These are phyloP conservation scores for Chalciporus piperatoides DNA, from an alignment of 1,284 basidiomycete genomes.

Conservation along the genomic window DNA sequence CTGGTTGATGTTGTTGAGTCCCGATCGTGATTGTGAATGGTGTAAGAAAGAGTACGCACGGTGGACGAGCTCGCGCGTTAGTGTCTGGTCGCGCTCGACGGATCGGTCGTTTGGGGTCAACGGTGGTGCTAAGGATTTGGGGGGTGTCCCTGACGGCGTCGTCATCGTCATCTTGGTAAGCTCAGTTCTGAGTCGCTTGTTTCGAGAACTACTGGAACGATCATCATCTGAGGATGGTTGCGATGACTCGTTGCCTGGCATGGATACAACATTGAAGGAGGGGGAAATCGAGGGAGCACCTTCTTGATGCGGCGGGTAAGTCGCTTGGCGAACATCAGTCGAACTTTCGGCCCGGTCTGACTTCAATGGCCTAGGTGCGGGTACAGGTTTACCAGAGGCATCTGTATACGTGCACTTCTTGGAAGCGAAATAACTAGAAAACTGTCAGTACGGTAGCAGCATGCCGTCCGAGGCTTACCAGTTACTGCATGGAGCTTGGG, in stretches of 20 bases:
- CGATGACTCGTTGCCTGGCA: slow-evolving; percentile 20
- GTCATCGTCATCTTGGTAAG: slow-evolving; percentile 12
- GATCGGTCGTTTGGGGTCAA: slow-evolving; percentile 30
- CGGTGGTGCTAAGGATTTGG: slow-evolving; percentile 36
- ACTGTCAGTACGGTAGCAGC: slow-evolving; percentile 9
- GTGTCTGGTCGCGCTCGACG: slow-evolving; percentile 53
- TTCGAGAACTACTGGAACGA: slow-evolving; percentile 21
- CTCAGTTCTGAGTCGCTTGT: slow-evolving; percentile 26
- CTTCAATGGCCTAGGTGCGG: slow-evolving; percentile 52
- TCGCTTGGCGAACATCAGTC: slow-evolving; percentile 17
- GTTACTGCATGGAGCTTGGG: slow-evolving; percentile 72
- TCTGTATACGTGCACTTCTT: slow-evolving; percentile 80
- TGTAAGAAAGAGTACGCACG: slow-evolving; percentile 41
- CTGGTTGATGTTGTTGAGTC: slow-evolving; percentile 35
- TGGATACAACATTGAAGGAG: slow-evolving; percentile 10
- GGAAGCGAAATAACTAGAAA: slow-evolving; percentile 67
- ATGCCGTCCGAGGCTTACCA: slow-evolving; percentile 45
- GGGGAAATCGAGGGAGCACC: slow-evolving; percentile 11
- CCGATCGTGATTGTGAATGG: slow-evolving; percentile 3
- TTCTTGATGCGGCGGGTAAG: slow-evolving; percentile 20
- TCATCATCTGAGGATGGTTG: slow-evolving; percentile 30
- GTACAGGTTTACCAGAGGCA: slow-evolving; percentile 69
- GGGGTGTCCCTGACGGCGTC: slow-evolving; percentile 39
- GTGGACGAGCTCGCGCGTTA: slow-evolving; percentile 71
- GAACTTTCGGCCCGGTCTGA: slow-evolving; percentile 24